A percentile compares a stretch with the other conserved stretches of the same genome.
These are phyloP conservation scores for Trichosporon coremiiforme DNA, from an alignment of 1,284 basidiomycete species.

Conservation along the genomic window DNA sequence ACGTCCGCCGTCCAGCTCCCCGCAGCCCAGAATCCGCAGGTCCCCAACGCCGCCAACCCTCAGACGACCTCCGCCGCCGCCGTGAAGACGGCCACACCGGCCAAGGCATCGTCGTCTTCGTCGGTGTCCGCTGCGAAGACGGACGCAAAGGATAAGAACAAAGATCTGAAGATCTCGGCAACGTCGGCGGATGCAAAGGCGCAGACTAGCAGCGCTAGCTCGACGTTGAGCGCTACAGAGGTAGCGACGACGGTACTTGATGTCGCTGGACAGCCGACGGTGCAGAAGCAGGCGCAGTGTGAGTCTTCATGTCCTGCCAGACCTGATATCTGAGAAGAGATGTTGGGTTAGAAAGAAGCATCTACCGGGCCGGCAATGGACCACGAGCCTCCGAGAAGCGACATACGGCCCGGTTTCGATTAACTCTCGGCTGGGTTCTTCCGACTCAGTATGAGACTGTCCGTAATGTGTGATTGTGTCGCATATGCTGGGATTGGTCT, in stretches of 20 bases:
- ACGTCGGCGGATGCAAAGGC: background rate
- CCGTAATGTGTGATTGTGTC: too few relatives aligned
- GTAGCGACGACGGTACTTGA: background rate
- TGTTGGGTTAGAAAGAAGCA: too few relatives aligned
- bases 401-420: too few relatives aligned
- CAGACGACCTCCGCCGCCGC: background rate
- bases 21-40: background rate
- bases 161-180: background rate
- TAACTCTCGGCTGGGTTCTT: background rate
- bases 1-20: background rate
- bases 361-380: too few relatives aligned
- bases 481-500: too few relatives aligned
- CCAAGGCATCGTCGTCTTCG: background rate
- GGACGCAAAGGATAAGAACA: background rate
- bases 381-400: background rate
- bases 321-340: too few relatives aligned
- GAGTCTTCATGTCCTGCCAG: too few relatives aligned
- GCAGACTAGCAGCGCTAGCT: background rate
- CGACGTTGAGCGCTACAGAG: background rate
- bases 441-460: too few relatives aligned
- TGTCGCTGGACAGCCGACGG: background rate
- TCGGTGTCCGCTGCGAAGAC: background rate
- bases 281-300: constrained; percentile 8
- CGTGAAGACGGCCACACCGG: background rate
- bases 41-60: background rate